Evolutionary conservation across 441 rosid species (phyloP).

Genomic region (Monsonia emarginata): DNA sequence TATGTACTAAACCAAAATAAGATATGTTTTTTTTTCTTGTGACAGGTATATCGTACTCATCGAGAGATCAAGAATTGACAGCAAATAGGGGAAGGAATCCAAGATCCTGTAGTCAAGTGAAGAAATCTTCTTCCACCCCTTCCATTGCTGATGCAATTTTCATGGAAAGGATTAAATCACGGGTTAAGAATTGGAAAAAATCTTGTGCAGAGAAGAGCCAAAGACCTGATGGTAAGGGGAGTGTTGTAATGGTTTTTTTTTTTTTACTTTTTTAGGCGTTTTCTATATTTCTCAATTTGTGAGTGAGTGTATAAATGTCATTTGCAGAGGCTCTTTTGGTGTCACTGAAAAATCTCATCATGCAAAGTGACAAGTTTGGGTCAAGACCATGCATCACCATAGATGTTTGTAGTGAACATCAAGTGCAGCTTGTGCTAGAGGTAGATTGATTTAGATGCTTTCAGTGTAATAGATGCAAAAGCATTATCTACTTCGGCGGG

Average conservation of each 20-base stretch:
- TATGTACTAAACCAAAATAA: not conserved
- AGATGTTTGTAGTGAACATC: conserved; percentile 79
- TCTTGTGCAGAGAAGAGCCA: conserved; percentile 31
- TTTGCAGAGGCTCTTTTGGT: conserved; percentile 46
- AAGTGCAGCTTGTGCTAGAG: conserved; percentile 60
- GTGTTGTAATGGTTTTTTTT: conserved; percentile 13
- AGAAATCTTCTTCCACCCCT: conserved; percentile 30
- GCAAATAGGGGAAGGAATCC: conserved; percentile 52
- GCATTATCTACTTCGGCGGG: not conserved
- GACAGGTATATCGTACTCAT: conserved; percentile 69
- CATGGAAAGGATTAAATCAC: conserved; percentile 48
- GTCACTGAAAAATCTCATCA: conserved; percentile 48
- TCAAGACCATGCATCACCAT: conserved; percentile 65
- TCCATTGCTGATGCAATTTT: conserved; percentile 64
- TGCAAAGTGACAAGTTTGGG: conserved; percentile 46
- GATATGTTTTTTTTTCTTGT: not conserved
- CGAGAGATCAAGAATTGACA: conserved; percentile 63
- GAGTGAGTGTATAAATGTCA: conserved; percentile 6
- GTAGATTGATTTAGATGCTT: conserved; percentile 29
- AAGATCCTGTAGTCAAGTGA: conserved; percentile 21
- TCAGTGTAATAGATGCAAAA: conserved; percentile 1
- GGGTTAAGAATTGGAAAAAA: conserved; percentile 63
- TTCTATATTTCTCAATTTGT: conserved; percentile 5
- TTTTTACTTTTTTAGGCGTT: no score
- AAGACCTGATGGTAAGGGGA: conserved; percentile 38